Evolutionary conservation across 2,329 filamentous ascomycete species (phyloP), one percentile per base, ranked within the genome.

Genomic region (Fusarium chlamydosporum): DNA sequence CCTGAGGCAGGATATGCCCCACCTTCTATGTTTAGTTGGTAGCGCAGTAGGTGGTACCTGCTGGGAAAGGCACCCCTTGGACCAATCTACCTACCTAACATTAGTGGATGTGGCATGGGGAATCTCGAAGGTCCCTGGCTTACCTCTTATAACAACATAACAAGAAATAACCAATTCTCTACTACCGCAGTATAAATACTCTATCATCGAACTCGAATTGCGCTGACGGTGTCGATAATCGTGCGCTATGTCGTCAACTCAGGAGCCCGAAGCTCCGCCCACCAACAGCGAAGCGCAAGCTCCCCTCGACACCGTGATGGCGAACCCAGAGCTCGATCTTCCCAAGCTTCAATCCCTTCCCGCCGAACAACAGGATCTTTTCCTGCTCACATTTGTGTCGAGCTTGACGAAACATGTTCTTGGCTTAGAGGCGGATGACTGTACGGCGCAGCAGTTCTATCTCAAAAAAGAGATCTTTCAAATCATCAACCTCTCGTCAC

Each of bases 391-490:
- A 27, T 97, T 96, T 77, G 91, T 94, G 35, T 91, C 94, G 29
- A 89, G 91, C 64, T 85, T 99, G 57, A 91, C 89, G 67, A 91
- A 91, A 72, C 92, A 97, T 84, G 92, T 97, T 43, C 85, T 89
- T 55, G 83, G 83, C 16, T 86, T 98, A 46, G 87, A 89, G 54
- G 85, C 89, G 65, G 93, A 97, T 72, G 92, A 92, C 76, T 92
- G 94, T 71, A 95, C 92, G 23, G 88, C 92, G 13, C 92, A 97
- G 81, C 96, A 99, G 80, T 89, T 94, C 74, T 92, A 93, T 77
- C 86, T 99, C 74, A 97, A 97, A 81, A 94, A 92, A 78, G 94
- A 98, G 84, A 86, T 97, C 71, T 92, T 98, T 79, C 93, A 97
- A 81, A 91, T 99, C 77, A 87, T 99, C 78, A 94, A 91, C 75